Percentiles rank a stretch among this genome's conserved stretches.
Conservation (phyloP, 129 eudicot genomes). For the Flaveria brownii region DNA sequence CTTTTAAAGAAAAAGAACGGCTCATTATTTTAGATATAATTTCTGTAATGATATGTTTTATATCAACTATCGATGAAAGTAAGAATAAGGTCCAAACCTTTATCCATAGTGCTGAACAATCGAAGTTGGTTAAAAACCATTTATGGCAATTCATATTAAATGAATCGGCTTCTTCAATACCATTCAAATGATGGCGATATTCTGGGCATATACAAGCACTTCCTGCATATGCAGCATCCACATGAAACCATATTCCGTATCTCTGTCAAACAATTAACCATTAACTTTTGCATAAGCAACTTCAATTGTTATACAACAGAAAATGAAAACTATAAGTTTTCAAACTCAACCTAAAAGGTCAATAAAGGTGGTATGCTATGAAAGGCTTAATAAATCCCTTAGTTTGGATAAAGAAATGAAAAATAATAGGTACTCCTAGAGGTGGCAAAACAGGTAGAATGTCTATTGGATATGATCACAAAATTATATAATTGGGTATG, state of each 20-base stretch:
- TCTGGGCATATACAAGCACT: constrained; percentile 97
- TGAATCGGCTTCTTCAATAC: constrained; percentile 91
- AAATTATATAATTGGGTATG: too few species aligned
- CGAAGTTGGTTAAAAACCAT: constrained; percentile 93
- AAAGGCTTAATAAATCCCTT: background rate
- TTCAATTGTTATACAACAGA: background rate
- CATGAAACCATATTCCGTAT: constrained; percentile 78
- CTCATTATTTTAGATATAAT: too few species aligned
- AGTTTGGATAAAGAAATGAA: background rate
- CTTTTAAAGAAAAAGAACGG: background rate
- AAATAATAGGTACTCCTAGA: background rate
- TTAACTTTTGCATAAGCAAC: constrained; percentile 20
- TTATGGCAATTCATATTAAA: constrained; percentile 96
- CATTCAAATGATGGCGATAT: constrained; percentile 74
- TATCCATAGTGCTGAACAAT: constrained; percentile 95
- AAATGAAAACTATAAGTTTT: background rate
- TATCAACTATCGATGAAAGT: background rate
- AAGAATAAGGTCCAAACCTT: constrained; percentile 49
- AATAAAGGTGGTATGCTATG: background rate
- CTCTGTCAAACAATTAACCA: constrained; percentile 47
- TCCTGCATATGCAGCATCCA: constrained; percentile 99
- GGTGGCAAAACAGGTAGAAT: background rate
- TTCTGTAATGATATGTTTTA: background rate
- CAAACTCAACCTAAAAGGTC: background rate
- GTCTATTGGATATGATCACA: too few species aligned